Evolutionary conservation across 192 early-diverging fungal genomes (phyloP).

Genomic region (Gonapodya prolifera): DNA sequence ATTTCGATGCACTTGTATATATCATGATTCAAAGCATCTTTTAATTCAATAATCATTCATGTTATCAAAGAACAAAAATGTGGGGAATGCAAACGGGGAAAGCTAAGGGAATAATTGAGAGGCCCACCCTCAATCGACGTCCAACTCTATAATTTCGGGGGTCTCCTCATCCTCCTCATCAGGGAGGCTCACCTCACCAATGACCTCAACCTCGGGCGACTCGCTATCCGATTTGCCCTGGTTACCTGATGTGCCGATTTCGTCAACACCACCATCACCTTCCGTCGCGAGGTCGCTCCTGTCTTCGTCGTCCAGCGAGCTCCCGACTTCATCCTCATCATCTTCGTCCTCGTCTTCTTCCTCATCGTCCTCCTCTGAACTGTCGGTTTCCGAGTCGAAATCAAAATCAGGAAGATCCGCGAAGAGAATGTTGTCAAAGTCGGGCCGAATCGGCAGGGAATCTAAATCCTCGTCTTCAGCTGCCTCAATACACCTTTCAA

Average conservation of each 20-base stretch:
- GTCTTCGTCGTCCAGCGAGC: conserved; percentile 9
- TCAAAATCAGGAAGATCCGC: conserved; percentile 10
- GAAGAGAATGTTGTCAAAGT: background rate
- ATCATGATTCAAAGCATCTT: no score
- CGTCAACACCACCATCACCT: background rate
- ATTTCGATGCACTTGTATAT: background rate
- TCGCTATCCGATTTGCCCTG: background rate
- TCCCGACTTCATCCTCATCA: conserved; percentile 13
- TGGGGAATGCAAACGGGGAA: no score
- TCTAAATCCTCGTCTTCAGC: conserved; percentile 11
- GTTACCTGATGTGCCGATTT: background rate
- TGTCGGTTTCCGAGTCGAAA: conserved; percentile 16
- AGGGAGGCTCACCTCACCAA: background rate
- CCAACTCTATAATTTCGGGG: background rate
- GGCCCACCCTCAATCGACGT: conserved; percentile 2
- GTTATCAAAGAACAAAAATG: no score
- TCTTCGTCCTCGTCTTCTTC: conserved; percentile 22
- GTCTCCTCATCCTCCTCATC: conserved; percentile 1
- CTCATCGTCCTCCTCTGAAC: conserved; percentile 13
- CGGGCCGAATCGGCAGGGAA: background rate
- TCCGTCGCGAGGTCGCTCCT: background rate
- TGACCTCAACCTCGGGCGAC: background rate
- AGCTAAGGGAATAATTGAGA: no score
- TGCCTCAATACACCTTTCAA: background rate
- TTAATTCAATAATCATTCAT: no score